A percentile compares a stretch with the other conserved stretches of the same genome.
phyloP scores from a whole-genome alignment of 2,329 filamentous ascomycete species.

The Pseudopithomyces maydicus region DNA sequence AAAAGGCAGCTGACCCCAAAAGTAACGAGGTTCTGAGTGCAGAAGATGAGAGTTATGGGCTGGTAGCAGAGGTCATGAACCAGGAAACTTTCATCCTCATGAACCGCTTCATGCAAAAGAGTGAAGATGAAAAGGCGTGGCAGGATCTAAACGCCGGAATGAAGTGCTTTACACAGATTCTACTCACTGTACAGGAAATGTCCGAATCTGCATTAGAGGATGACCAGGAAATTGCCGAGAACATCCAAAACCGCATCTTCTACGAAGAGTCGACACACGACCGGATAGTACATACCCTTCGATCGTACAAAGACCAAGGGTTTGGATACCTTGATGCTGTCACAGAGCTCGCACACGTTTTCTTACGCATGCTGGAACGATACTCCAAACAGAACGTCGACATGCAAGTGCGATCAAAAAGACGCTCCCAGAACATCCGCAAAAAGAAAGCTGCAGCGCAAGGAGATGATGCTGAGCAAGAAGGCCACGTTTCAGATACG shows the following conservation, averaged over 20 bases:
- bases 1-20: slow-evolving; percentile 59
- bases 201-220: slow-evolving; percentile 80
- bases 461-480: slow-evolving; percentile 58
- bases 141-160: slow-evolving; percentile 84
- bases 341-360: slow-evolving; percentile 90
- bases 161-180: slow-evolving; percentile 92
- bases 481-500: slow-evolving; percentile 58
- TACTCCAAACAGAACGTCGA: slow-evolving; percentile 96
- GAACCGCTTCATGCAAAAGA: slow-evolving; percentile 79
- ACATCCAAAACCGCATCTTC: slow-evolving; percentile 95
- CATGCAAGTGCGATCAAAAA: slow-evolving; percentile 86
- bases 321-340: slow-evolving; percentile 92
- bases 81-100: slow-evolving; percentile 94
- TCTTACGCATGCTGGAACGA: slow-evolving; percentile 85
- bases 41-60: slow-evolving; percentile 75
- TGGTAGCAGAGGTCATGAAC: slow-evolving; percentile 87
- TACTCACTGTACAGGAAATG: slow-evolving; percentile 94
- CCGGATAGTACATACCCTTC: slow-evolving; percentile 76
- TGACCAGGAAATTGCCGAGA: slow-evolving; percentile 97
- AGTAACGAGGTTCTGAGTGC: slow-evolving; percentile 44
- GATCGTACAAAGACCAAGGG: slow-evolving; percentile 90
- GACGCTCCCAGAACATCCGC: slow-evolving; percentile 74
- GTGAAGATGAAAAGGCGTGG: slow-evolving; percentile 85
- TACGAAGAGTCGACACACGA: slow-evolving; percentile 97
- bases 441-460: slow-evolving; percentile 59